A percentile compares a stretch with the other conserved stretches of the same genome.
Evolutionary conservation across 768 basidiomycete genomes (phyloP).

Genomic region (Mycena olivaceomarginata): DNA sequence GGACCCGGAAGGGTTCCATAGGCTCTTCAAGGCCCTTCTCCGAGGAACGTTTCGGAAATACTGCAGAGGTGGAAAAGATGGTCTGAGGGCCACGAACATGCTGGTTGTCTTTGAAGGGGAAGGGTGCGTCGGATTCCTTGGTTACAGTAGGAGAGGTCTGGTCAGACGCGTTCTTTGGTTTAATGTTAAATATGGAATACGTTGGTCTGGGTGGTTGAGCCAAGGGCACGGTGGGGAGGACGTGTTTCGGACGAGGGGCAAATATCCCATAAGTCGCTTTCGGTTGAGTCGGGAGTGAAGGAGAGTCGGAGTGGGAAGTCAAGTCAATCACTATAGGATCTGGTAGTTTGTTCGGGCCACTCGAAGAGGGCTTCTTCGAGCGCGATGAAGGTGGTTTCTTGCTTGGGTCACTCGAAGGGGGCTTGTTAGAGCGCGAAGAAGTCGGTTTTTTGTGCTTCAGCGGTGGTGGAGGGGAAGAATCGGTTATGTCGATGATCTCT

Average conservation of each 20-base stretch:
- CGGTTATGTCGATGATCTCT: slow-evolving; percentile 21
- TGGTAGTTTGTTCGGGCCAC: slow-evolving; percentile 57
- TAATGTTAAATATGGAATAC: slow-evolving; percentile 68
- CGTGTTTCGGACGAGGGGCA: slow-evolving; percentile 19
- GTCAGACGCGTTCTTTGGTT: slow-evolving; percentile 44
- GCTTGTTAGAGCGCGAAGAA: slow-evolving; percentile 16
- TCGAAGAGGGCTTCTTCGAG: slow-evolving; percentile 1
- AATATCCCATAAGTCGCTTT: slow-evolving; percentile 31
- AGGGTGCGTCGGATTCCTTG: slow-evolving; percentile 56
- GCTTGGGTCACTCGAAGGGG: slow-evolving; percentile 44
- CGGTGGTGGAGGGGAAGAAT: neutral
- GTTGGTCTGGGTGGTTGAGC: slow-evolving; percentile 53
- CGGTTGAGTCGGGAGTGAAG: slow-evolving; percentile 5
- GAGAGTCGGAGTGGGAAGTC: slow-evolving; percentile 48
- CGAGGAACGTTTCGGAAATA: slow-evolving; percentile 22
- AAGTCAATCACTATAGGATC: slow-evolving; percentile 67
- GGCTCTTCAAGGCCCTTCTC: neutral
- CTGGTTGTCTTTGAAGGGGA: slow-evolving; percentile 70
- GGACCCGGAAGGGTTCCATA: slow-evolving; percentile 13
- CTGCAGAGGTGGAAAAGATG: slow-evolving; percentile 48
- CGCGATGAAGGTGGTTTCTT: slow-evolving; percentile 49
- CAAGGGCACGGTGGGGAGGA: slow-evolving; percentile 19
- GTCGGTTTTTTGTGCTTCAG: slow-evolving; percentile 21
- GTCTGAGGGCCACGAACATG: slow-evolving; percentile 79
- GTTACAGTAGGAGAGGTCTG: slow-evolving; percentile 13